Conservation (phyloP, 768 basidiomycete genomes). For the Lactifluus echinatus region DNA sequence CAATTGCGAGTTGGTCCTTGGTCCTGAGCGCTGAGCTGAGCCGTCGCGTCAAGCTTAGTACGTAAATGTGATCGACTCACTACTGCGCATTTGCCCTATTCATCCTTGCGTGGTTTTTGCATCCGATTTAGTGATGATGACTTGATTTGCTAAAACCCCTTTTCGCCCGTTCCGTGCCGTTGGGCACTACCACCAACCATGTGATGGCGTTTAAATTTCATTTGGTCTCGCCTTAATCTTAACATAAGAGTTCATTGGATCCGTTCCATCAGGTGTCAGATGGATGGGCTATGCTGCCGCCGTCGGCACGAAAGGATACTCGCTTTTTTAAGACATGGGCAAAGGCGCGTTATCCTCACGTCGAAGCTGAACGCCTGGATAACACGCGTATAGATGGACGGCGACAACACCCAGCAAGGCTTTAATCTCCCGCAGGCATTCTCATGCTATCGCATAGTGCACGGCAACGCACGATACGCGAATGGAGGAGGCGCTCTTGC, state of each 20-base stretch:
- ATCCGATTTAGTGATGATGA: background rate
- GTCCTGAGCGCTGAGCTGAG: too few species aligned
- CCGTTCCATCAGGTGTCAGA: too few species aligned
- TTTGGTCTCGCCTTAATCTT: too few species aligned
- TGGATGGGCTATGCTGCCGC: too few species aligned
- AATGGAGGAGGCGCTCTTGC: background rate
- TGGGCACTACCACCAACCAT: background rate
- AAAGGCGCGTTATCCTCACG: background rate
- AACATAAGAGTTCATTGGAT: too few species aligned
- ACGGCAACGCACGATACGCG: background rate
- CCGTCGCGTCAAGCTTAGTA: too few species aligned
- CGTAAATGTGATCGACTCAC: background rate
- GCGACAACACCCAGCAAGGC: background rate
- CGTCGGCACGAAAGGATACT: too few species aligned
- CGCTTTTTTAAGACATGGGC: too few species aligned
- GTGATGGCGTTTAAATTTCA: background rate
- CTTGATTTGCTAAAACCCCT: background rate
- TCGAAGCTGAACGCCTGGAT: background rate
- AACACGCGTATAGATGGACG: background rate
- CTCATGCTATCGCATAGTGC: background rate
- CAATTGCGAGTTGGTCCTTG: background rate
- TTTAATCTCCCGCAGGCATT: background rate
- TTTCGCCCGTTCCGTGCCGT: background rate
- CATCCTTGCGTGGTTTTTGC: background rate
- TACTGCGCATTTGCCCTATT: slow-evolving; percentile 8